These are phyloP conservation scores for Rosellinia necatrix DNA, from an alignment of 2,329 filamentous ascomycete species.

Conservation along the genomic window DNA sequence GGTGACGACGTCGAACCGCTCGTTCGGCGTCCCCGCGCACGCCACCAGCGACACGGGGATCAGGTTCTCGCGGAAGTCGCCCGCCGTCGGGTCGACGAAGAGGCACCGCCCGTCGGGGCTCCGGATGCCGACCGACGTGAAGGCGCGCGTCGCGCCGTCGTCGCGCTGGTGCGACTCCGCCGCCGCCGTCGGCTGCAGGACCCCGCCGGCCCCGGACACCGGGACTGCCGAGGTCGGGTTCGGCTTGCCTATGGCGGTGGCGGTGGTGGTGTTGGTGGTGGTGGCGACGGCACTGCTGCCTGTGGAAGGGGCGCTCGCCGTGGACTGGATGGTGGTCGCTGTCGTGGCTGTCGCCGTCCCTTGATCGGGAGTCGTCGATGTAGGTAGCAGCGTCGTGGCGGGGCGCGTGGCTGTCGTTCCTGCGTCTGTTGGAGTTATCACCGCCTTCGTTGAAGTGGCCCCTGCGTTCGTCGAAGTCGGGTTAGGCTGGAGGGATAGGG, in stretches of 20 bases:
- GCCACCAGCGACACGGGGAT: conserved; percentile 53
- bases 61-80: conserved; percentile 59
- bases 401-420: neutral
- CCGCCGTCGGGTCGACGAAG: conserved; percentile 56
- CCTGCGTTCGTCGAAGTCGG: conserved; percentile 5
- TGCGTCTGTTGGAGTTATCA: too few relatives aligned
- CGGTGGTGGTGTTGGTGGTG: conserved; percentile 46
- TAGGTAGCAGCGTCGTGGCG: neutral
- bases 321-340: neutral
- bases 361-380: conserved; percentile 7
- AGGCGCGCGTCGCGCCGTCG: conserved; percentile 50
- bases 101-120: conserved; percentile 55
- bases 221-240: conserved; percentile 50
- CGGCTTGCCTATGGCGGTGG: conserved; percentile 30
- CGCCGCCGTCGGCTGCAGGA: conserved; percentile 53
- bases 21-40: conserved; percentile 51
- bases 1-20: conserved; percentile 58
- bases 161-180: conserved; percentile 55
- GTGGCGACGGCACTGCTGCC: conserved; percentile 6
- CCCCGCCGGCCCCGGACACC: conserved; percentile 56
- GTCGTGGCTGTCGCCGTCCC: conserved; percentile 5
- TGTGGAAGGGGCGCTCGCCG: conserved; percentile 8
- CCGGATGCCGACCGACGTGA: conserved; percentile 51
- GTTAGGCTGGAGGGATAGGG: conserved; percentile 17
- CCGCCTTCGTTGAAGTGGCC: neutral